phyloP scores from a whole-genome alignment of 2,329 filamentous ascomycete species.

The Pseudocercospora fijiensis region DNA sequence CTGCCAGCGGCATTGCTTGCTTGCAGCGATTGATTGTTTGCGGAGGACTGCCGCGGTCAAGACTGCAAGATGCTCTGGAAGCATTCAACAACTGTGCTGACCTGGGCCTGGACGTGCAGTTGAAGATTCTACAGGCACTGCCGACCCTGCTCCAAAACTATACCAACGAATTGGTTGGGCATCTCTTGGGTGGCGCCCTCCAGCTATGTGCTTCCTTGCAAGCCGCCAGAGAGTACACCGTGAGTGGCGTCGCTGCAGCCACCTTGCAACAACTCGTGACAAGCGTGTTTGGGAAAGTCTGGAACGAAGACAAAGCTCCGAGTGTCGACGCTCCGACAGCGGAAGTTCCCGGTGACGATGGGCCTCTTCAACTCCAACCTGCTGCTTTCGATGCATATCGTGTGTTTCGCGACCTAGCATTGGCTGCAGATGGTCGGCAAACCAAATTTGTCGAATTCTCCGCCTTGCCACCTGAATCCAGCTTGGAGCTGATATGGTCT shows the following conservation, averaged over 20 bases:
- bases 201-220: conserved; percentile 92
- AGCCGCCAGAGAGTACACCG: conserved; percentile 85
- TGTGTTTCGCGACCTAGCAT: conserved; percentile 85
- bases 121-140: conserved; percentile 91
- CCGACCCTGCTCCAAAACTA: conserved; percentile 91
- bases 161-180: conserved; percentile 73
- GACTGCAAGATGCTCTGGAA: conserved; percentile 82
- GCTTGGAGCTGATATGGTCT: conserved; percentile 88
- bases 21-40: conserved; percentile 85
- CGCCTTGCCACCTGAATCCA: conserved; percentile 75
- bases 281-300: conserved; percentile 88
- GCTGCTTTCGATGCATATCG: conserved; percentile 84
- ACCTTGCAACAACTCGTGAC: conserved; percentile 92
- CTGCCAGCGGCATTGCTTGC: conserved; percentile 69
- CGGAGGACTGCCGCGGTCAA: conserved; percentile 69
- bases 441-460: conserved; percentile 80
- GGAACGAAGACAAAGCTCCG: conserved; percentile 68
- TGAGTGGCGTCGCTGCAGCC: conserved; percentile 94
- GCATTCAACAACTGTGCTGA: conserved; percentile 79
- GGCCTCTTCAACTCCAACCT: conserved; percentile 64
- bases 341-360: conserved; percentile 66
- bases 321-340: conserved; percentile 58
- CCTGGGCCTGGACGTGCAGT: conserved; percentile 78
- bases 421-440: conserved; percentile 79
- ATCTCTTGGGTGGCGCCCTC: conserved; percentile 75